phyloP scores from a whole-genome alignment of 2,329 filamentous ascomycete genomes.

The Chaetomiaceae sp. region DNA sequence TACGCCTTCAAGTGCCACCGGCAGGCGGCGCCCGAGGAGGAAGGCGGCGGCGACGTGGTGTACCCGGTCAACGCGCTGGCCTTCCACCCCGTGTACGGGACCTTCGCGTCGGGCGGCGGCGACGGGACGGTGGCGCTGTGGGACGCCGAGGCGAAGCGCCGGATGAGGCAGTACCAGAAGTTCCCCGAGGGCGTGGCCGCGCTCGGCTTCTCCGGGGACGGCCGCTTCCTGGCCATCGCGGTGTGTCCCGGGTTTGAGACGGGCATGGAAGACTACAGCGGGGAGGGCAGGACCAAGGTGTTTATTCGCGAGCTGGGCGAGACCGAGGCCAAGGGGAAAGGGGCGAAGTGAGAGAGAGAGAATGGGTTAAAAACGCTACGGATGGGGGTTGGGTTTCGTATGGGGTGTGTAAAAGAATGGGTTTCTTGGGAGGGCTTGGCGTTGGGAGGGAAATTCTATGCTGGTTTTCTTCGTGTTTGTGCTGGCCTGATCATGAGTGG shows the following conservation, averaged over 20 bases:
- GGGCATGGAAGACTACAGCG: conserved; percentile 72
- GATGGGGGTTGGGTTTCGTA: conserved; percentile 1
- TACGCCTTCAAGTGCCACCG: conserved; percentile 99
- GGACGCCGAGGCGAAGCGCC: conserved; percentile 86
- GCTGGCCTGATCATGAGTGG: not conserved
- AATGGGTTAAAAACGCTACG: no score
- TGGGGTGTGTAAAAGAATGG: conserved; percentile 5
- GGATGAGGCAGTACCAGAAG: conserved; percentile 84
- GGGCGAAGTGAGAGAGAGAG: conserved; percentile 50
- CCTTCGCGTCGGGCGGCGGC: conserved; percentile 84
- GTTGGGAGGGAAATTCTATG: conserved; percentile 4
- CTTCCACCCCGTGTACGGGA: conserved; percentile 79
- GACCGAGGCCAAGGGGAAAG: conserved; percentile 83
- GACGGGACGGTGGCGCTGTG: conserved; percentile 90
- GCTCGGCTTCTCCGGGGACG: conserved; percentile 71
- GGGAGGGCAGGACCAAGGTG: conserved; percentile 69
- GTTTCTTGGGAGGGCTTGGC: conserved; percentile 7
- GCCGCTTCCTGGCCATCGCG: conserved; percentile 72
- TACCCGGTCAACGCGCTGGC: conserved; percentile 88
- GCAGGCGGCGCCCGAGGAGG: conserved; percentile 60
- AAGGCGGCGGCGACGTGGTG: conserved; percentile 70
- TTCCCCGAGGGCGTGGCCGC: conserved; percentile 75
- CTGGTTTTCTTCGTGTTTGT: not conserved
- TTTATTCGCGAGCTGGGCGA: conserved; percentile 80
- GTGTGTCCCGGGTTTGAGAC: conserved; percentile 86